Percentiles rank a stretch among this genome's conserved stretches.
These are phyloP conservation scores for Neostapfia colusana DNA, from an alignment of 176 grass and related monocot genomes.

Conservation along the genomic window DNA sequence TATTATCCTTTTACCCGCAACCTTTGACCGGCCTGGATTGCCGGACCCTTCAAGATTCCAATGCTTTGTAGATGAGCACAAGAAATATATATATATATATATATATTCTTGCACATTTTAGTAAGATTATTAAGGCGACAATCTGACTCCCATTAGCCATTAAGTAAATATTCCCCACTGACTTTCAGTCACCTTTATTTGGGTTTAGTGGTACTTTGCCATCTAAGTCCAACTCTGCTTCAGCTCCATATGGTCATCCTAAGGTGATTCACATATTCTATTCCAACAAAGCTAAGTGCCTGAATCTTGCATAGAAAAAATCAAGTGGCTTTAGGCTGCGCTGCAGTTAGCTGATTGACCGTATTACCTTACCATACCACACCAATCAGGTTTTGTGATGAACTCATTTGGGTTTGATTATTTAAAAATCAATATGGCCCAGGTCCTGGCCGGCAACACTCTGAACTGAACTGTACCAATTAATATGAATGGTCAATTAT, in stretches of 20 bases:
- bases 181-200: neutral
- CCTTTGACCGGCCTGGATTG: neutral
- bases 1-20: neutral
- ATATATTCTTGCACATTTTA: neutral
- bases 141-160: neutral
- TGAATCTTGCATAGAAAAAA: neutral
- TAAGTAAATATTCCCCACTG: neutral
- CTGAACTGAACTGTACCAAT: no score
- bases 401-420: no score
- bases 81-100: no score
- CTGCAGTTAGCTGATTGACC: neutral
- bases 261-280: neutral
- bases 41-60: neutral
- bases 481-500: no score
- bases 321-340: neutral
- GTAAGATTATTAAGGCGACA: neutral
- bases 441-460: no score
- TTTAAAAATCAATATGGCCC: no score
- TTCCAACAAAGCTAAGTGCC: neutral
- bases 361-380: no score
- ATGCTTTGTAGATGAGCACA: neutral
- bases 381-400: neutral
- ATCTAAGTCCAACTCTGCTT: neutral
- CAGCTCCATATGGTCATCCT: neutral
- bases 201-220: neutral